These are phyloP conservation scores for Colletotrichum sp. DNA, from an alignment of 2,329 filamentous ascomycete species.

Conservation along the genomic window DNA sequence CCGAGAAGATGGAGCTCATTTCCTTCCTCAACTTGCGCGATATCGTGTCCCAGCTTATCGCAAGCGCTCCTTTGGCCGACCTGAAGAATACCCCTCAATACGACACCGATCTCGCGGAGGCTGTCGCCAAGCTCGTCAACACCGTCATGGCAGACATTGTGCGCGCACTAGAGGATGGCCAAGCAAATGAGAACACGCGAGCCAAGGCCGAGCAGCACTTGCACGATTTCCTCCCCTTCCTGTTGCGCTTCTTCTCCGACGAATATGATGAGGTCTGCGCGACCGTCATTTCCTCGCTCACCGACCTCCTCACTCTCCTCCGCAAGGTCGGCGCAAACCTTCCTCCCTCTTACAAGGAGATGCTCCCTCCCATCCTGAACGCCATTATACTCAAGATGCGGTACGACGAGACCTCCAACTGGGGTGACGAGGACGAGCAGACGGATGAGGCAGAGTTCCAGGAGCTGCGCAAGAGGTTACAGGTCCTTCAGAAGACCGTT, in stretches of 20 bases:
- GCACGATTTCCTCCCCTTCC: conserved; percentile 81
- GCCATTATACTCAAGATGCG: conserved; percentile 96
- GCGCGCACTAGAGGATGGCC: conserved; percentile 75
- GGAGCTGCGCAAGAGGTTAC: conserved; percentile 87
- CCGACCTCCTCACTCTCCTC: conserved; percentile 89
- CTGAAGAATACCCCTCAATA: conserved; percentile 83
- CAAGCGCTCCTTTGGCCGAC: conserved; percentile 80
- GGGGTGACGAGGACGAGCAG: conserved; percentile 93
- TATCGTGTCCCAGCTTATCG: conserved; percentile 85
- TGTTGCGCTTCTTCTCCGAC: conserved; percentile 94
- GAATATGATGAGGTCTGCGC: conserved; percentile 99
- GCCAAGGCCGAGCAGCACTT: conserved; percentile 82
- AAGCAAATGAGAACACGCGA: conserved; percentile 66
- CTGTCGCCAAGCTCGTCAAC: conserved; percentile 94
- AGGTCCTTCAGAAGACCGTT: conserved; percentile 90
- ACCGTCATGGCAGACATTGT: conserved; percentile 87
- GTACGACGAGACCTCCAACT: conserved; percentile 92
- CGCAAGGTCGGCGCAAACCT: conserved; percentile 73
- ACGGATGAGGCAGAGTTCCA: conserved; percentile 98
- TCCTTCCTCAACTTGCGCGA: conserved; percentile 85
- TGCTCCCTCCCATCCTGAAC: conserved; percentile 87
- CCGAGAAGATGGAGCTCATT: conserved; percentile 94
- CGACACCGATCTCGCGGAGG: conserved; percentile 94
- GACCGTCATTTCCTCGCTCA: conserved; percentile 90
- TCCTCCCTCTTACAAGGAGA: conserved; percentile 76